phyloP scores from a whole-genome alignment of 768 basidiomycete species.

The Pisolithus marmoratus region DNA sequence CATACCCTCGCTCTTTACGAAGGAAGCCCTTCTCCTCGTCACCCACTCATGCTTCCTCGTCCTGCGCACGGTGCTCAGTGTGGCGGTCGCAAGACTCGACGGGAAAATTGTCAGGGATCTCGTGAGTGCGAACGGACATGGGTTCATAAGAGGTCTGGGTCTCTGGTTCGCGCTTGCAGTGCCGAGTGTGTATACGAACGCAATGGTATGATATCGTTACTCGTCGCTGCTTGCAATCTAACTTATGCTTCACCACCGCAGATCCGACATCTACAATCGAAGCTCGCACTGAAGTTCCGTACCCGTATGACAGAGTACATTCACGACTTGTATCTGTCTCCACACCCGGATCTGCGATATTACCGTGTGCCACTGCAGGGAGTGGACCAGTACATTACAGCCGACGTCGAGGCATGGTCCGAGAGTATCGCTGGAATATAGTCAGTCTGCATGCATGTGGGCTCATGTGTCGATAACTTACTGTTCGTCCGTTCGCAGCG shows the following conservation, averaged over 20 bases:
- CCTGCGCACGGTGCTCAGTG: conserved; percentile 78
- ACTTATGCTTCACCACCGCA: conserved; percentile 23
- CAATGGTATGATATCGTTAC: conserved; percentile 54
- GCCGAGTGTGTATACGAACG: conserved; percentile 93
- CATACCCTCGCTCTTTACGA: conserved; percentile 55
- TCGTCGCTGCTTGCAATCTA: background rate
- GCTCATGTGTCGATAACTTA: background rate
- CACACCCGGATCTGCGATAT: conserved; percentile 65
- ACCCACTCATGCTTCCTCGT: conserved; percentile 85
- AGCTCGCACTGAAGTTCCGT: conserved; percentile 74
- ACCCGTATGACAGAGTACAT: conserved; percentile 87
- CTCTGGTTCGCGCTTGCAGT: conserved; percentile 90
- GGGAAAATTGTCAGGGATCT: conserved; percentile 86
- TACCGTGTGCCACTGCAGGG: conserved; percentile 63
- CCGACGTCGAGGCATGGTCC: conserved; percentile 86
- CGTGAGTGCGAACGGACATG: conserved; percentile 79
- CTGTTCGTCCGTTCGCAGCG: conserved; percentile 38
- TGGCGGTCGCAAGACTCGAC: conserved; percentile 84
- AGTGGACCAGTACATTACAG: conserved; percentile 89
- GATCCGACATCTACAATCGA: conserved; percentile 87
- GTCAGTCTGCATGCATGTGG: conserved; percentile 30
- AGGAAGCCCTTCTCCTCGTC: conserved; percentile 68
- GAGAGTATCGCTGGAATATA: conserved; percentile 83
- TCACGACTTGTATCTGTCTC: conserved; percentile 86
- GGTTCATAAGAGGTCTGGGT: conserved; percentile 74